Base-by-base conservation (phyloP, 768 basidiomycete genomes). In the Boletus sp. region DNA sequence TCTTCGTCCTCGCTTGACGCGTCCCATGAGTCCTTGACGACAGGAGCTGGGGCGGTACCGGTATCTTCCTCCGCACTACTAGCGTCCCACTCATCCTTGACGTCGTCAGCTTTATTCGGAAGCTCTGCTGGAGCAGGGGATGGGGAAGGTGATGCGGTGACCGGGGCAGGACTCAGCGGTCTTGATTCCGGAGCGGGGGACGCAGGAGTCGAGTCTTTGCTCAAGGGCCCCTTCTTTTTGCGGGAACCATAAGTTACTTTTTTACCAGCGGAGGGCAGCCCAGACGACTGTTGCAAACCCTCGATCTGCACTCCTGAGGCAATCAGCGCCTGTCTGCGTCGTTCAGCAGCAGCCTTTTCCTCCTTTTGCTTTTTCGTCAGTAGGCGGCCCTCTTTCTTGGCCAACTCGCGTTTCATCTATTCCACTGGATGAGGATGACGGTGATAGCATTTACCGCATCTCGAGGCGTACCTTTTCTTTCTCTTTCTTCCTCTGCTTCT, bases 311-410 rank as follows among this genome's bases (percentile, higher is more conserved):
- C 88, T 47, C 93, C 94, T 34, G 90, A 88, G 19, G 90, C 88
- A 47, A 98, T 78, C 49, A 98, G 81, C 2, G 96, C 95, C 67
- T 96, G 84, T 67, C 85, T 90, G 52, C 94, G 86, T 30, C 92
- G 83, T 70, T 98, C 95, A 3, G 93, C 94, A 60, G 85, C 88
- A 21, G 89, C 90, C 62, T 81, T 86, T 69, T 98, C 95, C 65
- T 92, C 89, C 72, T 93, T 96, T 70, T 98, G 95, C 73, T 95
- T 97, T 72, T 96, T 94, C n/a, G 96, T 98, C 47, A 98, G 79
- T 25, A 96, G 75, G 43, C 89, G 83, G 23, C 97, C 97, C 74
- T 98, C 95, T 70, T 94, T 96, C 80, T 90, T 93, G 14, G 90
- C 87, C 48, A 88, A 69, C 63, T 97, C 95, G 48, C 84, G 85